A percentile compares a stretch with the other conserved stretches of the same genome.
phyloP scores from a whole-genome alignment of 2,329 filamentous ascomycete genomes.

The Clonostachys rosea region DNA sequence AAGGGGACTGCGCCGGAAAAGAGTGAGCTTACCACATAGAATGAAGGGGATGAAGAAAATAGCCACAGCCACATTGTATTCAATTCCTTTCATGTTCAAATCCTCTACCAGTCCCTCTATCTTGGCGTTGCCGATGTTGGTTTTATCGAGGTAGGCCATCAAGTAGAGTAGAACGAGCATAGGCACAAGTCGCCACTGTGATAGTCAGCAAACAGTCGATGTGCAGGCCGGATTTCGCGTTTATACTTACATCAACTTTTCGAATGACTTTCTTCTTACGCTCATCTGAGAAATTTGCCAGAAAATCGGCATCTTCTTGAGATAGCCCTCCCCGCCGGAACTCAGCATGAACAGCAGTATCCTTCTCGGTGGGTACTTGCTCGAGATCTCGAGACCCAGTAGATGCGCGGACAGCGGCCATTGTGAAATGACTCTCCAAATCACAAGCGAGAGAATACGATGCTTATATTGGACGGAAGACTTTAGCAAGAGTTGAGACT shows the following conservation, averaged over 20 bases:
- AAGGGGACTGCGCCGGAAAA: constrained; percentile 4
- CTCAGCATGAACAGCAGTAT: constrained; percentile 13
- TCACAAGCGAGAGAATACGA: no score
- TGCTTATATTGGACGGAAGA: no score
- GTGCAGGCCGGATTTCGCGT: background rate
- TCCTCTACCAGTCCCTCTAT: constrained; percentile 30
- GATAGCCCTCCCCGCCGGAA: constrained; percentile 7
- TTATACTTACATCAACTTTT: constrained; percentile 17
- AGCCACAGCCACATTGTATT: constrained; percentile 33
- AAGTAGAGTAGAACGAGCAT: constrained; percentile 22
- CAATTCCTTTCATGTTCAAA: constrained; percentile 42
- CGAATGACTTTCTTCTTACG: constrained; percentile 18
- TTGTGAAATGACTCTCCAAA: background rate
- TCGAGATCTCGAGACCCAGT: constrained; percentile 13
- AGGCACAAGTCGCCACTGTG: constrained; percentile 14
- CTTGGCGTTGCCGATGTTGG: constrained; percentile 39
- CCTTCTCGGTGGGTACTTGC: constrained; percentile 13
- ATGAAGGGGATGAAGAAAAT: constrained; percentile 45
- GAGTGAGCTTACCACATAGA: constrained; percentile 18
- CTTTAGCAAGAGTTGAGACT: no score
- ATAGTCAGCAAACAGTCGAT: background rate
- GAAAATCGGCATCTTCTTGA: constrained; percentile 21
- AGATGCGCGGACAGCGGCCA: constrained; percentile 4
- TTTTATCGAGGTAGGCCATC: constrained; percentile 32
- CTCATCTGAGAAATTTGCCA: constrained; percentile 18